Conservation (phyloP, 495 filamentous ascomycete genomes). For the Aspergillus bertholletiae region DNA sequence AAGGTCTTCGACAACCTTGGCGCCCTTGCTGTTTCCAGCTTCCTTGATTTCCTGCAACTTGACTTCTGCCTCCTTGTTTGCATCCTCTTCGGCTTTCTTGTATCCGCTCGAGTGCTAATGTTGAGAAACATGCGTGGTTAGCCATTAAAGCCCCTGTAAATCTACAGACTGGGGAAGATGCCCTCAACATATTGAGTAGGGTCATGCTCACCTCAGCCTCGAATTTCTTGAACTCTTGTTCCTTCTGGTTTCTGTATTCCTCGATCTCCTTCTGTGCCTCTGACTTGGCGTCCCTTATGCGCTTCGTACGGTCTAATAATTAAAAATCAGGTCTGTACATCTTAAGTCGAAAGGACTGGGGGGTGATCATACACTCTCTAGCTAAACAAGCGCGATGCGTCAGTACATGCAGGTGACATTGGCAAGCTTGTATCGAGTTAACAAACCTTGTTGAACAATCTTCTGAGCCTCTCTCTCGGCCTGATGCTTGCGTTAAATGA, state of each 20-base stretch:
- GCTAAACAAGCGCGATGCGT: constrained; percentile 45
- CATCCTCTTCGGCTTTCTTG: constrained; percentile 82
- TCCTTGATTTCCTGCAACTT: constrained; percentile 79
- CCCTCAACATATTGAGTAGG: neutral
- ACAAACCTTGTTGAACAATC: constrained; percentile 90
- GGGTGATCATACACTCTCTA: constrained; percentile 61
- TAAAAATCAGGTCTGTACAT: constrained; percentile 2
- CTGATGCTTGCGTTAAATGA: constrained; percentile 42
- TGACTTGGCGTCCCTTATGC: constrained; percentile 88
- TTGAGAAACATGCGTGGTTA: constrained; percentile 7
- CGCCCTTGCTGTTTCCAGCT: constrained; percentile 72
- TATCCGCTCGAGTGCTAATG: constrained; percentile 78
- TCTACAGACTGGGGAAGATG: neutral
- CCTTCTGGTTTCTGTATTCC: constrained; percentile 84
- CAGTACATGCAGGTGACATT: constrained; percentile 18
- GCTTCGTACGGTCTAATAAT: constrained; percentile 88
- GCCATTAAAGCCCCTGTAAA: neutral
- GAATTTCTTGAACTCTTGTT: constrained; percentile 92
- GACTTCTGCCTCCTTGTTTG: constrained; percentile 73
- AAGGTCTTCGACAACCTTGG: constrained; percentile 75
- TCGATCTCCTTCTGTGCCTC: constrained; percentile 99
- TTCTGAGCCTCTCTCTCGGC: constrained; percentile 98
- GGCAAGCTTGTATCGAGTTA: neutral
- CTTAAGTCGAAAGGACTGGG: neutral
- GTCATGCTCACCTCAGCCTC: constrained; percentile 71